Percentiles rank a stretch among this genome's conserved stretches.
These are phyloP conservation scores for Naganishia kalamii DNA, from an alignment of 768 basidiomycete species.

Conservation along the genomic window DNA sequence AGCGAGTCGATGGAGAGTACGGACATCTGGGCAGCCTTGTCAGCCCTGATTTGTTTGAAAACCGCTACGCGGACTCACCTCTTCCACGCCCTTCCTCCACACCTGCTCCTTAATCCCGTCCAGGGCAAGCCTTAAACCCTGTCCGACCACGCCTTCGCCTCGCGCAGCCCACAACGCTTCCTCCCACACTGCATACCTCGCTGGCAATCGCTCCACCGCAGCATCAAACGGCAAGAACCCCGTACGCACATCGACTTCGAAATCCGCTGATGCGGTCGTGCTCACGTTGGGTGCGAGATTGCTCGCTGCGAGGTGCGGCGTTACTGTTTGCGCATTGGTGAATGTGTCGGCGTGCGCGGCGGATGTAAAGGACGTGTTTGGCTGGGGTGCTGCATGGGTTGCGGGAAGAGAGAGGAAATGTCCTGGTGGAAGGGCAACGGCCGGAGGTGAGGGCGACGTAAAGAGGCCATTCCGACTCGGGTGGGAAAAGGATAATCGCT, in stretches of 20 bases:
- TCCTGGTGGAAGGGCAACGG: neutral
- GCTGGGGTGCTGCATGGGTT: neutral
- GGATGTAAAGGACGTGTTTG: neutral
- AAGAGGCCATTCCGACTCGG: constrained; percentile 9
- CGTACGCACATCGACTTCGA: constrained; percentile 82
- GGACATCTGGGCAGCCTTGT: constrained; percentile 56
- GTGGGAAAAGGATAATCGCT: constrained; percentile 6
- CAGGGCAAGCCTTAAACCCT: constrained; percentile 32
- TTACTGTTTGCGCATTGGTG: neutral
- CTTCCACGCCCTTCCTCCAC: constrained; percentile 63
- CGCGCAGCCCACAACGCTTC: constrained; percentile 49
- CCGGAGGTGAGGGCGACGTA: neutral
- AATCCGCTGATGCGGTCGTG: constrained; percentile 74
- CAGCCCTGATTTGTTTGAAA: neutral
- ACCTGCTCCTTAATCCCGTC: constrained; percentile 52
- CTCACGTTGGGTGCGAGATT: constrained; percentile 9
- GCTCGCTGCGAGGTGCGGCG: neutral
- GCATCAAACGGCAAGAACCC: constrained; percentile 84
- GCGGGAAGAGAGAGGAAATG: constrained; percentile 10
- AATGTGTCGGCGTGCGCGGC: neutral
- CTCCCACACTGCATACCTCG: constrained; percentile 70
- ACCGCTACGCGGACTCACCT: constrained; percentile 48
- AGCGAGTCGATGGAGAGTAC: constrained; percentile 58
- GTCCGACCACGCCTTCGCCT: constrained; percentile 51
- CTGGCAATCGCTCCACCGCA: constrained; percentile 61